phyloP scores from a whole-genome alignment of 345 rosid species.

The Combretum micranthum region DNA sequence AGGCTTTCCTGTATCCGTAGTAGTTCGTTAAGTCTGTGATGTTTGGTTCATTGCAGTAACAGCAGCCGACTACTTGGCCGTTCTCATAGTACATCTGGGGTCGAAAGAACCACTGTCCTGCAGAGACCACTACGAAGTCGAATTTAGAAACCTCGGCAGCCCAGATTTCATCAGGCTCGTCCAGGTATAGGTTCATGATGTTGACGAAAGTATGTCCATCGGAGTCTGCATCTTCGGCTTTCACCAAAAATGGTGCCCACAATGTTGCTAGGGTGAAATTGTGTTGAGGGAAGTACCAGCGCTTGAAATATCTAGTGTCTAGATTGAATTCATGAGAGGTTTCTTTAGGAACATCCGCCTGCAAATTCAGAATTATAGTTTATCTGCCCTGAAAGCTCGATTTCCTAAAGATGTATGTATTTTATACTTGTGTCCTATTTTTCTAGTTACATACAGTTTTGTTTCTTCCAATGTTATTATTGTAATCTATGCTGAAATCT shows the following conservation, averaged over 20 bases:
- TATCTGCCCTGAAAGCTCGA: no score
- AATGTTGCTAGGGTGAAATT: slow-evolving; percentile 30
- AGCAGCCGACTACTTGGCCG: slow-evolving; percentile 21
- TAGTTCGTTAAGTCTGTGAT: slow-evolving; percentile 24
- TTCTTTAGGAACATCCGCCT: slow-evolving; percentile 34
- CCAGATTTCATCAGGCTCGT: slow-evolving; percentile 31
- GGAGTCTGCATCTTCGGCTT: slow-evolving; percentile 27
- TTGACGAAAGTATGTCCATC: slow-evolving; percentile 20
- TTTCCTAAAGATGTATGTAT: no score
- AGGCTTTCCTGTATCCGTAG: slow-evolving; percentile 30
- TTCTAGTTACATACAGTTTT: no score
- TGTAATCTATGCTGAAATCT: no score
- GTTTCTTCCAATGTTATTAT: no score
- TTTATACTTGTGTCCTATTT: no score
- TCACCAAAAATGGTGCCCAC: slow-evolving; percentile 38
- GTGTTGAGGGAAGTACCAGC: slow-evolving; percentile 15
- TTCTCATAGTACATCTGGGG: slow-evolving; percentile 31
- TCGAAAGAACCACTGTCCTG: slow-evolving; percentile 42
- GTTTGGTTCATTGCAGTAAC: slow-evolving; percentile 22
- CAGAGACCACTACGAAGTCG: slow-evolving; percentile 31
- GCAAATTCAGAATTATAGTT: slow-evolving; percentile 4
- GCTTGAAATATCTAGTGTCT: slow-evolving; percentile 13
- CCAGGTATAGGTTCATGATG: slow-evolving; percentile 32
- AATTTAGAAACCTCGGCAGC: slow-evolving; percentile 18
- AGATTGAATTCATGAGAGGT: slow-evolving; percentile 4